Evolutionary conservation across 257 asterid species (phyloP).

Genomic region (Ilex asprella): DNA sequence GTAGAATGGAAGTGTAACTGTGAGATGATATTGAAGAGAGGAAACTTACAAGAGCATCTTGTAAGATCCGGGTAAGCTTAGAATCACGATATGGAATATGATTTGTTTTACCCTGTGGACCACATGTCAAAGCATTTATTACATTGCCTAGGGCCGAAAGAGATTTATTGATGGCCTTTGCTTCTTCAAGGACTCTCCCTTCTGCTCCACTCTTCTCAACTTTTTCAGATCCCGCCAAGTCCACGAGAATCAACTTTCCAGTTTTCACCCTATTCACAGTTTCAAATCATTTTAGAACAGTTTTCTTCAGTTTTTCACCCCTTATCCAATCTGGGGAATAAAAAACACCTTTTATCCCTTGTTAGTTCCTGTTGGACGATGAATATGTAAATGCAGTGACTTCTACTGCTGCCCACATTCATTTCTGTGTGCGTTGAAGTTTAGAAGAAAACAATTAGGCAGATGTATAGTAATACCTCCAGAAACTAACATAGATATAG

Average conservation of each 20-base stretch:
- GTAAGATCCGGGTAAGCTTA: slow-evolving; percentile 79
- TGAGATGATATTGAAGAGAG: slow-evolving; percentile 10
- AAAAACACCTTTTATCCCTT: slow-evolving; percentile 45
- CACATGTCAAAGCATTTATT: slow-evolving; percentile 66
- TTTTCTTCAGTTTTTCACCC: slow-evolving; percentile 1
- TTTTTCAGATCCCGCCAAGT: slow-evolving; percentile 92
- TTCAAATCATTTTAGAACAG: slow-evolving; percentile 10
- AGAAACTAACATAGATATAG: slow-evolving; percentile 1
- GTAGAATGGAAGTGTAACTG: slow-evolving; percentile 6
- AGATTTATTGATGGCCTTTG: slow-evolving; percentile 82
- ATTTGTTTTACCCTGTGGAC: slow-evolving; percentile 42
- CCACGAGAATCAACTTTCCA: slow-evolving; percentile 77
- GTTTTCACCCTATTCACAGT: slow-evolving; percentile 33
- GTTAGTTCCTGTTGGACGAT: slow-evolving; percentile 46
- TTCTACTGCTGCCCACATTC: slow-evolving; percentile 85
- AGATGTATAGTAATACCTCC: background rate
- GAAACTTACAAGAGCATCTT: slow-evolving; percentile 71
- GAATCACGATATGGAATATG: slow-evolving; percentile 88
- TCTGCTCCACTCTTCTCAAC: slow-evolving; percentile 88
- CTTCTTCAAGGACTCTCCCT: slow-evolving; percentile 88
- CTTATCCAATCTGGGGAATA: slow-evolving; percentile 1
- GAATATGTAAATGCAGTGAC: slow-evolving; percentile 69
- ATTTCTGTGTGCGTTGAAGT: slow-evolving; percentile 51
- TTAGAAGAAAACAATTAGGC: background rate
- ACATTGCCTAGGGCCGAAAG: slow-evolving; percentile 85